Base-by-base conservation (phyloP, 441 rosid species). In the Corymbia calophylla region DNA sequence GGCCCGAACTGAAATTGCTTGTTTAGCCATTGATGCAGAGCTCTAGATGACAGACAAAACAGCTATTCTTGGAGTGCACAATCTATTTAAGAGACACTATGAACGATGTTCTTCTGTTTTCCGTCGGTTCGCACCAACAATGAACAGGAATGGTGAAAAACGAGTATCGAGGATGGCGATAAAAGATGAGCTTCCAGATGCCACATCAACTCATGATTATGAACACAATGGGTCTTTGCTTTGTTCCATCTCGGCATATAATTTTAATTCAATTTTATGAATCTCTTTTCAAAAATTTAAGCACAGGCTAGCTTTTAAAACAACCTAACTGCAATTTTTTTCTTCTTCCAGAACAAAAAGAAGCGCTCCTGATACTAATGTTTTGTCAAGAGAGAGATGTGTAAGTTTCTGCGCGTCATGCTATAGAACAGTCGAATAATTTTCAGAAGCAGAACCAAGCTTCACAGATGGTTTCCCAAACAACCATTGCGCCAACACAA, bases 121-220 rank as follows among this genome's bases (percentile, higher is more conserved):
- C 10, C 6, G 1, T 77, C 1, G 6, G 5, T 39, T 21, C 0
- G 1, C 29, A 25, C 51, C 2, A 13, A 23, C 18, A 77, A 23
- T 44, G n/a, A 77, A 23, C 2, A 44, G n/a, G 18, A 77, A 44
- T 44, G 84, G n/a, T 44, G 84, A 44, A 23, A 39, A 44, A 23
- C 11, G 0, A 77, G 29, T 44, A 77, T 7, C 1, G 16, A 73
- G 53, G 51, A 44, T 77, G 51, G 10, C 6, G n/a, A 44, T 77
- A 77, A 77, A 39, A 44, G 51, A 77, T 21, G 51, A 77, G 84
- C 84, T 39, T 21, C 51, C 44, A 44, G 84, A 44, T 23, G n/a
- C 84, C 44, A 44, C 17, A 39, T 39, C n/a, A 11, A 39, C 17
- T 77, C n/a, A 23, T 11, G 82, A 21, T 39, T 44, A 73, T 21